These are phyloP conservation scores for Pinus taeda DNA, from an alignment of 75 land plant genomes.

Conservation along the genomic window DNA sequence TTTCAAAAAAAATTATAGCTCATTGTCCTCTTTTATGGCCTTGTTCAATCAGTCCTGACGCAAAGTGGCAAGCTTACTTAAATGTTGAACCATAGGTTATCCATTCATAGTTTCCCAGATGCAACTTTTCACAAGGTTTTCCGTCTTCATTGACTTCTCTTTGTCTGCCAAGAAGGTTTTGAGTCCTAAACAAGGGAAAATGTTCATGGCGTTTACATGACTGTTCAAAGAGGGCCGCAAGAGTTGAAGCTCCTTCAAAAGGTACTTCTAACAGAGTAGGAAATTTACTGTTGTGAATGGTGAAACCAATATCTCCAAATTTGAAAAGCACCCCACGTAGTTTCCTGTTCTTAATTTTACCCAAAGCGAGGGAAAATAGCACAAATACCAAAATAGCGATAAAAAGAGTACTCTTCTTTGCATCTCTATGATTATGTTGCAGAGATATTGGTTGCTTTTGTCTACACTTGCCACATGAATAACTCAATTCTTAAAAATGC, in stretches of 20 bases:
- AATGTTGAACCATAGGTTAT: constrained; percentile 54
- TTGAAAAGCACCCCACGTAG: constrained; percentile 59
- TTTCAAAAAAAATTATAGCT: constrained; percentile 79
- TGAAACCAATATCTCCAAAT: constrained; percentile 73
- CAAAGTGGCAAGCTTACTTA: constrained; percentile 48
- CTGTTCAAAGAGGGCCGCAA: constrained; percentile 82
- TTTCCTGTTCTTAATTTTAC: constrained; percentile 33
- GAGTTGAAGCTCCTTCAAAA: constrained; percentile 84
- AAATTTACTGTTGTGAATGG: constrained; percentile 52
- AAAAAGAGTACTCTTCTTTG: constrained; percentile 15
- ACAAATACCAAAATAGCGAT: constrained; percentile 46
- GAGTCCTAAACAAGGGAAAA: constrained; percentile 52
- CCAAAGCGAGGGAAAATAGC: constrained; percentile 28
- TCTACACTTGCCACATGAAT: neutral
- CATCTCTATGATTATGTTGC: constrained; percentile 1
- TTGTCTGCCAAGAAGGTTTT: constrained; percentile 50
- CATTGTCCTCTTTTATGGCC: constrained; percentile 63
- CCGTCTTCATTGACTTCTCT: constrained; percentile 48
- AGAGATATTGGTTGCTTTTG: constrained; percentile 4
- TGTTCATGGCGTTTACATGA: constrained; percentile 51
- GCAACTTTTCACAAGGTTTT: constrained; percentile 73
- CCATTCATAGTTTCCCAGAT: constrained; percentile 82
- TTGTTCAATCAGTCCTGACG: constrained; percentile 71
- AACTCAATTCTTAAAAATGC: neutral
- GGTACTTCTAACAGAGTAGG: constrained; percentile 49